phyloP scores from a whole-genome alignment of 371 early-diverging fungal species.

The Rhizopus arrhizus region DNA sequence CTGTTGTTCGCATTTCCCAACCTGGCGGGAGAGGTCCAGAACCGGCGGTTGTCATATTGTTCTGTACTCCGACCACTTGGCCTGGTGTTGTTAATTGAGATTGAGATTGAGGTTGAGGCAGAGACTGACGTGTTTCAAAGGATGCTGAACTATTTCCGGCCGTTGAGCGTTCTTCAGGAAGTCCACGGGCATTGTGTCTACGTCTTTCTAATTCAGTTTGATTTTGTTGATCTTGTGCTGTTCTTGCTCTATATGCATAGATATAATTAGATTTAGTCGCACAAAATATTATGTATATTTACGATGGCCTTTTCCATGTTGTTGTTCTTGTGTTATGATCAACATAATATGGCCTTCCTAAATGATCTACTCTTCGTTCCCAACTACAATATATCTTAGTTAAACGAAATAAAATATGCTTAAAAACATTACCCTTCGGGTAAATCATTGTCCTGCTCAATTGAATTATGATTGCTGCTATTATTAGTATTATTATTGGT shows the following conservation, averaged over 20 bases:
- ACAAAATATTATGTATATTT: conserved; percentile 11
- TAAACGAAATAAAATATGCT: background rate
- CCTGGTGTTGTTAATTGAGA: conserved; percentile 16
- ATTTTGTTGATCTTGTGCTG: conserved; percentile 54
- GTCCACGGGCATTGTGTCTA: conserved; percentile 76
- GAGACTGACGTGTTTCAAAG: conserved; percentile 22
- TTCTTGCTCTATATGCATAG: conserved; percentile 34
- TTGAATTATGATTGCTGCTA: conserved; percentile 12
- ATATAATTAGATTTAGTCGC: background rate
- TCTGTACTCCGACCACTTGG: conserved; percentile 20
- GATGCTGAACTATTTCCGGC: conserved; percentile 27
- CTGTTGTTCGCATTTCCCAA: conserved; percentile 72
- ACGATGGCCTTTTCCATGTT: conserved; percentile 72
- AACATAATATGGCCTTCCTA: conserved; percentile 74
- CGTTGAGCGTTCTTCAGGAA: conserved; percentile 65
- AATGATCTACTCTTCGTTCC: conserved; percentile 71
- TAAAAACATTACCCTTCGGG: conserved; percentile 62
- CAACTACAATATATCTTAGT: conserved; percentile 45
- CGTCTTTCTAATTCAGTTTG: conserved; percentile 74
- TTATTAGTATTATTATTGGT: conserved; percentile 1
- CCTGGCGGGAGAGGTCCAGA: conserved; percentile 60
- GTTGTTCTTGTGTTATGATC: conserved; percentile 73
- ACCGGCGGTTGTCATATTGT: conserved; percentile 65
- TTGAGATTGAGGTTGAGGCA: background rate
- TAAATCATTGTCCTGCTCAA: conserved; percentile 53